Evolutionary conservation across 257 asterid genomes (phyloP).

Genomic region (Ajuga chamaepitys): DNA sequence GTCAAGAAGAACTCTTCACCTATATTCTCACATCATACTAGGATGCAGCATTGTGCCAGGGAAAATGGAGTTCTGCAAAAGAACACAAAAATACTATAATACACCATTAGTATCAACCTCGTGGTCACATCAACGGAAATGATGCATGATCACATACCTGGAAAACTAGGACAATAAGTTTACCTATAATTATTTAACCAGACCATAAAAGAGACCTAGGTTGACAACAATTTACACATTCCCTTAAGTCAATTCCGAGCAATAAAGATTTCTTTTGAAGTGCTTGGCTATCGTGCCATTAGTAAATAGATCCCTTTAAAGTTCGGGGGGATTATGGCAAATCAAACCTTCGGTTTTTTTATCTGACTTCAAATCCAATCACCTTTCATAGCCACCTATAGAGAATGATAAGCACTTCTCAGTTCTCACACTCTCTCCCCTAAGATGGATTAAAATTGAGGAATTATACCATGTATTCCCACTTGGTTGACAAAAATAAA

Average conservation of each 20-base stretch:
- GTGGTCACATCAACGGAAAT: too few species aligned
- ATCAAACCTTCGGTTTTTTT: neutral
- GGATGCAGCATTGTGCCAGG: neutral
- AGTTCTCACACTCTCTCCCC: too few species aligned
- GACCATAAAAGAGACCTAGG: too few species aligned
- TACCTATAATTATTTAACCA: too few species aligned
- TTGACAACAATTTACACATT: too few species aligned
- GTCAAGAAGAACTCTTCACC: neutral
- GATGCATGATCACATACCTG: too few species aligned
- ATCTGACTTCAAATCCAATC: neutral
- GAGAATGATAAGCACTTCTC: neutral
- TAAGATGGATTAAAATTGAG: too few species aligned
- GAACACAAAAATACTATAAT: too few species aligned
- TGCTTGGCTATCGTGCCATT: neutral
- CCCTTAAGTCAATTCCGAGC: neutral
- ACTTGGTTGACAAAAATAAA: too few species aligned
- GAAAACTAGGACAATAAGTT: too few species aligned
- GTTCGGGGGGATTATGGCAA: neutral
- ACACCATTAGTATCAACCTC: too few species aligned
- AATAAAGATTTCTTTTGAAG: neutral
- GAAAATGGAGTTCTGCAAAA: neutral
- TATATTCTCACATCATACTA: neutral
- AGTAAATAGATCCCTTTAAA: neutral
- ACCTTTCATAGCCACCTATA: neutral
- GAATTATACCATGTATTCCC: too few species aligned